These are phyloP conservation scores for Geranium rotundifolium DNA, from an alignment of 345 rosid genomes.

Conservation along the genomic window DNA sequence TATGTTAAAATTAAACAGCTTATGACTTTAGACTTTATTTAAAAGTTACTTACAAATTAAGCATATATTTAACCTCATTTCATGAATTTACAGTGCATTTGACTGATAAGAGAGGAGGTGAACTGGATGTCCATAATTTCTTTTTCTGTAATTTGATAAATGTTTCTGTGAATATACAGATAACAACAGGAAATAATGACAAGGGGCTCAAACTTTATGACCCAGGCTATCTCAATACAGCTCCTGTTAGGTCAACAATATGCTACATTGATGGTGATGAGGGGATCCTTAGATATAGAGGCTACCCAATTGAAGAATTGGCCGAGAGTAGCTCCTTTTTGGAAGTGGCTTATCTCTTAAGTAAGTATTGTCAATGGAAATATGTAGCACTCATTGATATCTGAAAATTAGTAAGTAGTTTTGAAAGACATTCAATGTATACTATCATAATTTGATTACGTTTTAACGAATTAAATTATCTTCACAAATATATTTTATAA, in stretches of 20 bases:
- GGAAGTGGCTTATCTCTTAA: conserved; percentile 66
- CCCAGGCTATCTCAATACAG: conserved; percentile 89
- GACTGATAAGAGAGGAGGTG: too few species aligned
- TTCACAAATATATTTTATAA: too few species aligned
- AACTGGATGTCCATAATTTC: not conserved
- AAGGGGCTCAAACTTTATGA: conserved; percentile 81
- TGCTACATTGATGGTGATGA: conserved; percentile 94
- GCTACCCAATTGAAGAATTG: conserved; percentile 75
- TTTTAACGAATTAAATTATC: not conserved
- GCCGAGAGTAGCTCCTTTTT: conserved; percentile 62
- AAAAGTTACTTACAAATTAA: not conserved
- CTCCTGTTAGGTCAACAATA: conserved; percentile 77
- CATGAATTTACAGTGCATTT: too few species aligned
- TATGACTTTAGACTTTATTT: not conserved
- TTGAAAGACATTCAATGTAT: not conserved
- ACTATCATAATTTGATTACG: too few species aligned
- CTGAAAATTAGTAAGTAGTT: not conserved
- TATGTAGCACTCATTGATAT: not conserved
- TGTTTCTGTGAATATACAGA: conserved; percentile 27
- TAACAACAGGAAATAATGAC: conserved; percentile 56
- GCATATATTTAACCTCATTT: too few species aligned
- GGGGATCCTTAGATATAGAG: conserved; percentile 77
- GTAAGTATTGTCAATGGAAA: conserved; percentile 20
- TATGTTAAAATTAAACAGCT: not conserved
- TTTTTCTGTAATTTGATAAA: not conserved